phyloP scores from a whole-genome alignment of 768 basidiomycete species.

The Lactifluus piperatus region DNA sequence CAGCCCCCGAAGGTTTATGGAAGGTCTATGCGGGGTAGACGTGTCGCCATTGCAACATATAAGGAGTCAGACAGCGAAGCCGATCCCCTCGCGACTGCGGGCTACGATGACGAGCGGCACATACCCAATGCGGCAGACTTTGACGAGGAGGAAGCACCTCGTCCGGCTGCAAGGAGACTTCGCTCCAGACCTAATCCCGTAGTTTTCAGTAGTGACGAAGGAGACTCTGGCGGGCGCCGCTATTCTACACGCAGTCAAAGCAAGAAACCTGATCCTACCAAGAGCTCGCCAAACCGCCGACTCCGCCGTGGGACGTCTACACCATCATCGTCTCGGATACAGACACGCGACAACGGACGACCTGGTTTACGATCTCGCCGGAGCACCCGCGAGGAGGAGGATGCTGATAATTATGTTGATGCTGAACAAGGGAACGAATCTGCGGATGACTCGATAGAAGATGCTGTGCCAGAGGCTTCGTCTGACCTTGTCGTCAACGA shows the following conservation, averaged over 20 bases:
- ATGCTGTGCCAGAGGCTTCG: constrained; percentile 50
- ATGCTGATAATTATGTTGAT: constrained; percentile 22
- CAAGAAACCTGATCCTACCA: constrained; percentile 27
- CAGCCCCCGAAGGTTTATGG: constrained; percentile 13
- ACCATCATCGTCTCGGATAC: constrained; percentile 4
- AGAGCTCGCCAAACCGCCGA: constrained; percentile 22
- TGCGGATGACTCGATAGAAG: constrained; percentile 39
- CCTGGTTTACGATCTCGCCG: constrained; percentile 19
- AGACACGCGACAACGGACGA: constrained; percentile 9
- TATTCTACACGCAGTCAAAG: constrained; percentile 34
- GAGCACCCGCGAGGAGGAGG: constrained; percentile 13
- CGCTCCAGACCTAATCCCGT: constrained; percentile 23
- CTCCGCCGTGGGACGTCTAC: constrained; percentile 31
- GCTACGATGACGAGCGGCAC: constrained; percentile 7
- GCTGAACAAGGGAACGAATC: constrained; percentile 12
- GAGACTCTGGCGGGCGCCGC: constrained; percentile 26
- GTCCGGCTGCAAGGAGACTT: constrained; percentile 15
- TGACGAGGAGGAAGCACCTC: constrained; percentile 24
- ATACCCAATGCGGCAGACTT: constrained; percentile 16
- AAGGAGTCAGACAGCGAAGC: constrained; percentile 24
- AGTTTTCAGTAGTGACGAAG: constrained; percentile 39
- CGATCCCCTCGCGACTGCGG: constrained; percentile 9
- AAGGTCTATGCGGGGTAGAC: constrained; percentile 24
- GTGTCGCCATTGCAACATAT: constrained; percentile 24
- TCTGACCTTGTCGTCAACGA: constrained; percentile 32